Base-by-base conservation (phyloP, 2,329 filamentous ascomycete species). In the Ascochyta clinopodiicola region DNA sequence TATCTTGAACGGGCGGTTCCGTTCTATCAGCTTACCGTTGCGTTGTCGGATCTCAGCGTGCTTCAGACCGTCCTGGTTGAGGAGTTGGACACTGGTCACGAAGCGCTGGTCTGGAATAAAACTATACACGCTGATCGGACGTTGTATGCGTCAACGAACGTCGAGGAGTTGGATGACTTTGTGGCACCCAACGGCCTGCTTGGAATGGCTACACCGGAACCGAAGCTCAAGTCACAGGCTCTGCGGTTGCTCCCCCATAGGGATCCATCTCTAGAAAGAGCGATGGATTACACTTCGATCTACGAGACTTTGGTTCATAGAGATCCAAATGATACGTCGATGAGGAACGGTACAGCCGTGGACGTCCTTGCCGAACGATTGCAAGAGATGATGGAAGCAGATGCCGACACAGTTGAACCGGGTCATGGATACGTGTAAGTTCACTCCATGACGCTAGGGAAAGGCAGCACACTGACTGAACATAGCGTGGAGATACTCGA, bases 21-120 rank as follows among this genome's bases (percentile, higher is more conserved):
- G 0, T 75, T 77, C 48, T 70, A 70, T 46, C 68, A 63, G 6
- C 43, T 75, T 6, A 64, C 63, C 37, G 51, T 63, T 4, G 29
- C 64, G 4, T 52, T 62, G 3, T 59, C 66, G 19, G 66, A 72
- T 42, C 40, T 70, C 17, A 70, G 70, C 29, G 47, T 73, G 13
- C 61, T 64, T 37, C 62, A 74, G 49, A 47, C 57, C 19, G 46
- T 74, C 13, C 22, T 71, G 13, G 64, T 59, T 22, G 44, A 42
- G 25, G 47, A 39, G 8, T 15, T 46, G 8, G 57, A 51, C 34
- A 12, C 29, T 10, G 47, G 53, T 22, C 25, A 35, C n/a, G 52
- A 56, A 42, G 36, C 25, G 9, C 19, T 56, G 2, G 38, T 29
- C 8, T 57, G 54, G 54, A 44, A 34, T 12, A 57, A 38, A 22